Evolutionary conservation across 2,329 filamentous ascomycete species (phyloP), one percentile per base, ranked within the genome.

Genomic region (Fusarium sp.): DNA sequence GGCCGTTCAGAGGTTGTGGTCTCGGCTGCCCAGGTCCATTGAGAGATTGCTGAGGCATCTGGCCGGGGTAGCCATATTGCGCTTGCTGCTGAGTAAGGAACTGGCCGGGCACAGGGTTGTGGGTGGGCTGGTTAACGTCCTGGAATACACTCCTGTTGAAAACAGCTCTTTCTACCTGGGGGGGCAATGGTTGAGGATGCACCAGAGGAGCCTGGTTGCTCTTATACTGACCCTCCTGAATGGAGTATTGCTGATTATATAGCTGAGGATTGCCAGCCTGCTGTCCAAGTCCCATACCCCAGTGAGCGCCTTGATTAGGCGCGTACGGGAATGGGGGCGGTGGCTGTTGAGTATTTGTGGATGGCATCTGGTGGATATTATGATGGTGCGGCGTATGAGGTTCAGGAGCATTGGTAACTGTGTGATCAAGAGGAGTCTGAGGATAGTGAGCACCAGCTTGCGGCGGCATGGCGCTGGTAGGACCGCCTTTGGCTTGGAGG

Each of bases 301-400:
- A 77, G 15, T 59, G 67, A 30, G 64, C 50, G 45, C 56, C 53
- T 30, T 78, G 78, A 22, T 77, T 75, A 12, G 69, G 69, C 7
- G 73, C 47, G 24, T 80, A 66, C 13, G 78, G 72, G 36, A 84
- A 84, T 3, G 72, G 72, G 3, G 81, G 81, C 13, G 81, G 81
- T 10, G 80, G 79, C 42, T 80, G 81, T 12, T 79, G 76, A 26
- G 74, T 70, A 51, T 72, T 74, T 66, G 74, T 75, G 7, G 76
- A 73, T 53, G 72, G 72, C 17, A 86, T 85, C 22, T 87, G 80
- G 26, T 84, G 84, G 35, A 87, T 86, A 45, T 82, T 79, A 20
- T 87, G 86, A 63, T 88, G 86, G 77, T 91, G 90, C 12, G 90
- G 90, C 47, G 87, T 89, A 45, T 83, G 84, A 20, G 90, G 89